Conservation (phyloP, 2,329 filamentous ascomycete species). For the Sarocladium kiliense region DNA sequence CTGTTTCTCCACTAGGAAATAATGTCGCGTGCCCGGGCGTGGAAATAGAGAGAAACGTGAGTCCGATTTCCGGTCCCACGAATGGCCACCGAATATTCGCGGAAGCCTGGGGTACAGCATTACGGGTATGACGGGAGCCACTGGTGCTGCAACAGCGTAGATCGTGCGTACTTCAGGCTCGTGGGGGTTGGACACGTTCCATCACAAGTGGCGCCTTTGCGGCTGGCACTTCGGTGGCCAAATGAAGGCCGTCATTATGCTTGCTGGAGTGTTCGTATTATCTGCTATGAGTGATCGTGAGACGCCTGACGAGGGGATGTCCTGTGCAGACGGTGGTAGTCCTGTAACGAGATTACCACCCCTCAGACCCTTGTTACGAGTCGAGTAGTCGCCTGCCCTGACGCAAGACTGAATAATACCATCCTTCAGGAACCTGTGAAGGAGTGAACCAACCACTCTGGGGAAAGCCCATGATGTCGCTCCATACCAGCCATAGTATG, state of each 20-base stretch:
- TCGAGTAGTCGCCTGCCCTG: neutral
- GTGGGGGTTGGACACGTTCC: neutral
- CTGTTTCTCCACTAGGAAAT: neutral
- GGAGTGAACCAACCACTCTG: neutral
- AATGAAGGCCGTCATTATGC: neutral
- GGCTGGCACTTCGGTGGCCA: neutral
- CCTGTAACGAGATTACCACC: neutral
- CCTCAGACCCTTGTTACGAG: neutral
- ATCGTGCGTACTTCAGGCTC: neutral
- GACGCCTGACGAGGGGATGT: neutral
- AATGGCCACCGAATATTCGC: neutral
- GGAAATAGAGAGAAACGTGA: neutral
- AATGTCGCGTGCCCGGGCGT: conserved; percentile 1
- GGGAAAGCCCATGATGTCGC: neutral
- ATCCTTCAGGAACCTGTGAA: neutral
- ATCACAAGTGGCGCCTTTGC: neutral
- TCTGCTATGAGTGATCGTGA: no score
- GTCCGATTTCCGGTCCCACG: neutral
- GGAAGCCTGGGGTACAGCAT: neutral
- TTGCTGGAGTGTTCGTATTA: no score
- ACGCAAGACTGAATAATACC: neutral
- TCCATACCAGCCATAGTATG: neutral
- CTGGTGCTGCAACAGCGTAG: neutral
- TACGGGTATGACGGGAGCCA: no score
- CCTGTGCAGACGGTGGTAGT: no score